Evolutionary conservation across 441 rosid genomes (phyloP).

Genomic region (Syzygium syzygioides): DNA sequence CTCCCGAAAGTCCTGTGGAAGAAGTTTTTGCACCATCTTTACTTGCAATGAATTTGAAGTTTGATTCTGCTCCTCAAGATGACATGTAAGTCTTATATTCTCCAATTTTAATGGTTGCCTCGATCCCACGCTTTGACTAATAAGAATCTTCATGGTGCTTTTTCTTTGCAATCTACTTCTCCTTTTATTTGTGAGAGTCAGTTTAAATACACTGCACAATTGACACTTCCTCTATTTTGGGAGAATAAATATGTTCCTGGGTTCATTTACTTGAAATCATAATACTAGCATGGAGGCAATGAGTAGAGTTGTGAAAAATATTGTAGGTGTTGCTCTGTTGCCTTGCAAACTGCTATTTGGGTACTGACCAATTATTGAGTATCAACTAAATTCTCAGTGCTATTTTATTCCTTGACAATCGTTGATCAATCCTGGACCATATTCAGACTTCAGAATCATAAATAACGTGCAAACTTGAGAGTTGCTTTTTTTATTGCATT

Average conservation of each 20-base stretch:
- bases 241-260: background rate
- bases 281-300: background rate
- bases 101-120: background rate
- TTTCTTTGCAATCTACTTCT: background rate
- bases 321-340: background rate
- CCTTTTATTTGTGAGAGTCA: background rate
- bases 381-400: background rate
- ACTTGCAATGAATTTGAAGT: constrained; percentile 62
- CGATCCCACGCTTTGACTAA: background rate
- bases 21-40: constrained; percentile 67
- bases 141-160: background rate
- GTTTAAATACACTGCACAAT: background rate
- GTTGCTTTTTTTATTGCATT: background rate
- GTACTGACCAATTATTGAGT: background rate
- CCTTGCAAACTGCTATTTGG: background rate
- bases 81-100: constrained; percentile 33
- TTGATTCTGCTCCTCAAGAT: constrained; percentile 50
- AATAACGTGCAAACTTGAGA: background rate
- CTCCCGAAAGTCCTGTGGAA: constrained; percentile 46
- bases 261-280: background rate
- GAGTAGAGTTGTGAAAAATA: background rate
- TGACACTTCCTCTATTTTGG: background rate
- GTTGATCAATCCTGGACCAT: background rate
- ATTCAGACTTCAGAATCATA: background rate
- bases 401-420: background rate